Evolutionary conservation across 2,329 filamentous ascomycete species (phyloP), one percentile per base, ranked within the genome.

Genomic region (Aschersonia sp.): DNA sequence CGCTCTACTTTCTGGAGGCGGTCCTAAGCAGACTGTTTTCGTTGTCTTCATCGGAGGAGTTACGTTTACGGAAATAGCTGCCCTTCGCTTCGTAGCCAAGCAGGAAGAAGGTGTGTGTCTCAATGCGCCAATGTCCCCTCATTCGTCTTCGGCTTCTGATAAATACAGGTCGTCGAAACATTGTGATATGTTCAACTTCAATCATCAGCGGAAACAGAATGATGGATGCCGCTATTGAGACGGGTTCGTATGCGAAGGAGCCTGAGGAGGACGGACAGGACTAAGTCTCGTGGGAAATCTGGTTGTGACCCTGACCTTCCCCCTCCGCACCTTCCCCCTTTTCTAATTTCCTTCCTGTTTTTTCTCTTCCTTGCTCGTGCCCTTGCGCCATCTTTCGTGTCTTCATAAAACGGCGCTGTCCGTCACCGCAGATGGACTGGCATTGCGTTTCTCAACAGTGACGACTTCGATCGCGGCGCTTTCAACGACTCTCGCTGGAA

Each of bases 41-140:
- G 82, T 98, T n/a, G 94, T 97, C 55, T 97, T 97, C 65, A 70
- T 98, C 14, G 92, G 92, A n/a, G 94, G 92, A 2, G 85, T 98
- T 48, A 95, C 88, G 0, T 95, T 94, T 60, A 90, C 92, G 0
- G 92, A 98, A 66, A 90, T 98, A 61, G 88, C 94, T 41, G 92
- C 94, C 22, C 62, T 98, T 60, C 76, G 94, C 47, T 97, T 95
- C 61, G 83, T 98, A 55, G 87, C 85, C 8, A 81, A 81, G 60
- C 82, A 90, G 63, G 82, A 92, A 79, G 77, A 85, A 71, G 75
- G 79, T 80, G 59, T 55, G 70, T 58, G 7, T 11, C 7, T 41
- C 7, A n/a, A 14, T 14, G 30, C 32, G 29, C 41, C 32, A 39
- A 30, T 42, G 43, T 40, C 30, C 45, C 31, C 45, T 54, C 57